Conservation (phyloP, 148 eudicot species). For the Amaranthus hypochondriacus region DNA sequence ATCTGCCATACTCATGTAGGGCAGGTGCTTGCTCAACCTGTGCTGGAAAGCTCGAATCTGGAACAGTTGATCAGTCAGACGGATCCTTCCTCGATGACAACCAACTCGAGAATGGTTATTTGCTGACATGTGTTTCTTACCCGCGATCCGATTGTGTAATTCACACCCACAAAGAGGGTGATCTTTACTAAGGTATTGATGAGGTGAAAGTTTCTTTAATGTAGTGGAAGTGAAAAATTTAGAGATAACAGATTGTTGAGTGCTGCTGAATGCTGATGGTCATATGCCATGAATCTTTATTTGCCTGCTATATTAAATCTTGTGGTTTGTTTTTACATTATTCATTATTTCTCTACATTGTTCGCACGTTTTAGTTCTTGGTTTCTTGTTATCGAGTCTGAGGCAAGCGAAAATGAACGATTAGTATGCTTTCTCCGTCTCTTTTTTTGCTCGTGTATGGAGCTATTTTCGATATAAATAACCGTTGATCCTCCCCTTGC, state of each 20-base stretch:
- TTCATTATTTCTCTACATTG: not conserved
- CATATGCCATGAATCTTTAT: not conserved
- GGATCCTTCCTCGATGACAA: slow-evolving; percentile 81
- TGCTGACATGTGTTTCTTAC: slow-evolving; percentile 74
- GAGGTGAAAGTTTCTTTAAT: not conserved
- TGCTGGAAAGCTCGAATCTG: slow-evolving; percentile 52
- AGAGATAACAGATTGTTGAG: too few species aligned
- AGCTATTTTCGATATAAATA: too few species aligned
- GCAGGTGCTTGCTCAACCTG: slow-evolving; percentile 94
- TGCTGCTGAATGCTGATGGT: too few species aligned
- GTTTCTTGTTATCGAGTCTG: too few species aligned
- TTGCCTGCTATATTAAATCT: slow-evolving; percentile 10
- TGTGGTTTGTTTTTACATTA: not conserved
- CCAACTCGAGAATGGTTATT: slow-evolving; percentile 56
- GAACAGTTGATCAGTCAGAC: slow-evolving; percentile 80
- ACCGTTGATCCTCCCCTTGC: too few species aligned
- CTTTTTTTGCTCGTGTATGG: too few species aligned
- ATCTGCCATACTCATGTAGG: slow-evolving; percentile 83
- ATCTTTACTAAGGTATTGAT: slow-evolving; percentile 42
- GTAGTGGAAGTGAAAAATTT: too few species aligned
- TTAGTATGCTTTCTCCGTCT: too few species aligned
- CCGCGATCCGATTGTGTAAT: slow-evolving; percentile 66
- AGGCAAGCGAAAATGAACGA: too few species aligned
- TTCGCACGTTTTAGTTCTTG: too few species aligned
- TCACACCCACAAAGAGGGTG: slow-evolving; percentile 76